Evolutionary conservation across 106 monocot genomes (phyloP).

Genomic region (Chionographis japonica): DNA sequence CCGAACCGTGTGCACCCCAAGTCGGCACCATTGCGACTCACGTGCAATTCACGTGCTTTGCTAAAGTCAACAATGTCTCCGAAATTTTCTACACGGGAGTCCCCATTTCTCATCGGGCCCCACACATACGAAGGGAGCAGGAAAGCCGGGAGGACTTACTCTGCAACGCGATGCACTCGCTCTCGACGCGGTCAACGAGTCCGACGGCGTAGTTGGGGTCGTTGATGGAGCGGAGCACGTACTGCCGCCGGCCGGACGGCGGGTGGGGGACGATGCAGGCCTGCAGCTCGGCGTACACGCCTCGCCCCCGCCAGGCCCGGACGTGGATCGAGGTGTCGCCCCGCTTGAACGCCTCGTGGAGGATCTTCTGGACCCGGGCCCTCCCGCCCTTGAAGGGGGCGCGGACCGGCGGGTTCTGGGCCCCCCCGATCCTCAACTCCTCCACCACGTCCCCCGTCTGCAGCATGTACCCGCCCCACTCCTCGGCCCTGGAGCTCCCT

Average conservation of each 20-base stretch:
- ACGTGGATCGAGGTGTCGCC: slow-evolving; percentile 61
- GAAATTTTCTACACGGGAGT: too few relatives aligned
- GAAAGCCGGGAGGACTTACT: slow-evolving; percentile 15
- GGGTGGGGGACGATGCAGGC: slow-evolving; percentile 69
- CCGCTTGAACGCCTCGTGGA: slow-evolving; percentile 54
- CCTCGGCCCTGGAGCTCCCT: slow-evolving; percentile 46
- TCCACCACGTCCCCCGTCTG: slow-evolving; percentile 85
- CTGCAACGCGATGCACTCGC: slow-evolving; percentile 65
- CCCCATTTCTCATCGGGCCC: too few relatives aligned
- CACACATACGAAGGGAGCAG: too few relatives aligned
- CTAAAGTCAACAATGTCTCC: too few relatives aligned
- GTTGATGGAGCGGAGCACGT: slow-evolving; percentile 61
- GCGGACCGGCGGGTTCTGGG: neutral
- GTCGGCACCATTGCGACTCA: too few relatives aligned
- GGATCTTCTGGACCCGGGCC: slow-evolving; percentile 56
- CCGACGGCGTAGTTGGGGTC: slow-evolving; percentile 80
- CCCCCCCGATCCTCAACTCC: slow-evolving; percentile 56
- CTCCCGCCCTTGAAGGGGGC: slow-evolving; percentile 71
- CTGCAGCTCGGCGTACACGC: slow-evolving; percentile 36
- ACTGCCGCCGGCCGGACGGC: slow-evolving; percentile 26
- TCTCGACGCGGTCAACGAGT: slow-evolving; percentile 65
- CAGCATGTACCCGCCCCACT: slow-evolving; percentile 49
- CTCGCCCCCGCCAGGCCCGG: slow-evolving; percentile 31
- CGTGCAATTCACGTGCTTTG: too few relatives aligned
- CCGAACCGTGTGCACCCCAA: too few relatives aligned